Conservation (phyloP, 2,329 filamentous ascomycete genomes). For the Beauveria rudraprayagi region DNA sequence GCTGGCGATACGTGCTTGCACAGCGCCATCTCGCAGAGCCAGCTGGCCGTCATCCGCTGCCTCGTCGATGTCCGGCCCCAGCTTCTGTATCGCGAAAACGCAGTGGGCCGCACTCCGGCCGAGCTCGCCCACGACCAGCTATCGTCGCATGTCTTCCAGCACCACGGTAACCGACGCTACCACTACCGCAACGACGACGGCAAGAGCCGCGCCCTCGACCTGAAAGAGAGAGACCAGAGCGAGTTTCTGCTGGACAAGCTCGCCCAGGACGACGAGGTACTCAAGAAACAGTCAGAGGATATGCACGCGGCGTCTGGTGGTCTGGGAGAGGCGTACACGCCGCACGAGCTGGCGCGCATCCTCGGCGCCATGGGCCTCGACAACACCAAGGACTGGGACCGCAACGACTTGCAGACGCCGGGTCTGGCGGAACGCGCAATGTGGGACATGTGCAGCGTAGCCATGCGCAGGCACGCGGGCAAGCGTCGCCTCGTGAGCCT, state of each 20-base stretch:
- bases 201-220: not conserved
- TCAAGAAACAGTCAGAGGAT: slow-evolving; percentile 11
- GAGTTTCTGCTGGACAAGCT: slow-evolving; percentile 12
- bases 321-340: slow-evolving; percentile 22
- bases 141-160: slow-evolving; percentile 30
- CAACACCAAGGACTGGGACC: slow-evolving; percentile 12
- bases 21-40: slow-evolving; percentile 36
- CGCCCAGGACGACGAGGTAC: not conserved
- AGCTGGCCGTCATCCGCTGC: slow-evolving; percentile 29
- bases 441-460: slow-evolving; percentile 28
- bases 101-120: slow-evolving; percentile 63
- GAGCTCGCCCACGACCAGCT: slow-evolving; percentile 56
- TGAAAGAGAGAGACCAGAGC: not conserved
- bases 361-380: slow-evolving; percentile 20
- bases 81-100: slow-evolving; percentile 63
- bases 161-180: slow-evolving; percentile 12
- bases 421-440: slow-evolving; percentile 17
- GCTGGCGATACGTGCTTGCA: slow-evolving; percentile 60
- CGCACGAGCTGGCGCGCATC: slow-evolving; percentile 19
- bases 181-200: not conserved
- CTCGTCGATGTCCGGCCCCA: slow-evolving; percentile 49
- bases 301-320: slow-evolving; percentile 20
- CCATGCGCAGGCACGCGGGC: slow-evolving; percentile 23
- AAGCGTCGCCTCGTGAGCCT: slow-evolving; percentile 45
- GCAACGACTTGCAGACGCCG: slow-evolving; percentile 1